phyloP scores from a whole-genome alignment of 768 basidiomycete species.

The Pleurotus giganteus region DNA sequence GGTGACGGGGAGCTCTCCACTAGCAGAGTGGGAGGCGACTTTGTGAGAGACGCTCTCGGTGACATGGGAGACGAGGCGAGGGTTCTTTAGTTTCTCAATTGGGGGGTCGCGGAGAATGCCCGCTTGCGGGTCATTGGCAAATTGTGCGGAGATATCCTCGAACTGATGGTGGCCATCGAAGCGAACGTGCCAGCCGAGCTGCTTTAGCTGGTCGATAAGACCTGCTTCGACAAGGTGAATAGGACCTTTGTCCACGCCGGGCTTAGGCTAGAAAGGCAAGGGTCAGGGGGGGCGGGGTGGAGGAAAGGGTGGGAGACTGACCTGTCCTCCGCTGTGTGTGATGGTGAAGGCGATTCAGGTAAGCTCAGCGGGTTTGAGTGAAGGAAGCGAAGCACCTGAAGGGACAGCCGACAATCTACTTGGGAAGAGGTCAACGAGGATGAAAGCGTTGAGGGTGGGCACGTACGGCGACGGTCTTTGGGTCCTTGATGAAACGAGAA shows the following conservation, averaged over 20 bases:
- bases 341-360: constrained; percentile 1
- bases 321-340: constrained; percentile 61
- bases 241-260: constrained; percentile 85
- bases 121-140: not conserved
- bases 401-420: constrained; percentile 89
- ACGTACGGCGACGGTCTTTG: constrained; percentile 80
- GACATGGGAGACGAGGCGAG: constrained; percentile 81
- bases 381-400: constrained; percentile 69
- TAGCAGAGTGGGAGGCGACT: constrained; percentile 72
- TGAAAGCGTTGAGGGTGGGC: not conserved
- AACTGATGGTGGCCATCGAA: constrained; percentile 93
- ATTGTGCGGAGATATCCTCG: constrained; percentile 54
- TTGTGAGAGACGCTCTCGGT: constrained; percentile 73
- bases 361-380: constrained; percentile 4
- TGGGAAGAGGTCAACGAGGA: constrained; percentile 11
- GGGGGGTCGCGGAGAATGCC: constrained; percentile 59
- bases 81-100: constrained; percentile 89
- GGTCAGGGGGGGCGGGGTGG: constrained; percentile 10
- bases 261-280: constrained; percentile 49
- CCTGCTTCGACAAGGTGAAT: constrained; percentile 89
- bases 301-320: constrained; percentile 25
- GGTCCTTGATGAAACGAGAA: constrained; percentile 55
- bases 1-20: constrained; percentile 83
- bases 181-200: constrained; percentile 84
- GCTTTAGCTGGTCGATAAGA: constrained; percentile 69